Conservation (phyloP, 352 stramenopile genomes). For the Peronospora belbahrii region DNA sequence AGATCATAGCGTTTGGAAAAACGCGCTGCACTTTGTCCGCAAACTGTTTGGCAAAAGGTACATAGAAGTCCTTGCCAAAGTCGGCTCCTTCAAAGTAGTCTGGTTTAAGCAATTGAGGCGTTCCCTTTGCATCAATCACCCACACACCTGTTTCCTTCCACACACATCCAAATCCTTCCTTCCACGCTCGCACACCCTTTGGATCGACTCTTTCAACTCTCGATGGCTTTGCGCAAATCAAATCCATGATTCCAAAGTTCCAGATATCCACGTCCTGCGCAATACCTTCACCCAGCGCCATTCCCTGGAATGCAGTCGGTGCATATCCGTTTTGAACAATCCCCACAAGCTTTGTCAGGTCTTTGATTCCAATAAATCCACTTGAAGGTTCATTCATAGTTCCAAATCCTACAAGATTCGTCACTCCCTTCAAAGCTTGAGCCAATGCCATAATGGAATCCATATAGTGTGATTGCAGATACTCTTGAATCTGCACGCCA, state of each 20-base stretch:
- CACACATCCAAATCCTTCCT: slow-evolving; percentile 47
- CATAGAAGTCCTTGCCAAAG: slow-evolving; percentile 69
- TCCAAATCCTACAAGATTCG: slow-evolving; percentile 60
- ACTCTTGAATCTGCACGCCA: slow-evolving; percentile 75
- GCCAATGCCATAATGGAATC: slow-evolving; percentile 66
- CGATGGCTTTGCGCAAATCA: slow-evolving; percentile 44
- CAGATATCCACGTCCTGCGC: slow-evolving; percentile 49
- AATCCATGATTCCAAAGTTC: slow-evolving; percentile 45
- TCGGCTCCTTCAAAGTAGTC: slow-evolving; percentile 57
- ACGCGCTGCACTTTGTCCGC: slow-evolving; percentile 37
- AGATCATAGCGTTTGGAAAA: slow-evolving; percentile 57
- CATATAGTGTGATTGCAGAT: slow-evolving; percentile 83
- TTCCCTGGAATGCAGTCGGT: slow-evolving; percentile 64
- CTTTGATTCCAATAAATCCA: slow-evolving; percentile 53
- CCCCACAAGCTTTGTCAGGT: slow-evolving; percentile 28
- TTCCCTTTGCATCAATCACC: slow-evolving; percentile 22
- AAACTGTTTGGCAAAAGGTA: slow-evolving; percentile 58
- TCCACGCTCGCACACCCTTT: slow-evolving; percentile 50
- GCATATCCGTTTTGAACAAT: slow-evolving; percentile 61
- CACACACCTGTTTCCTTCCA: slow-evolving; percentile 75
- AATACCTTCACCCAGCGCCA: slow-evolving; percentile 60
- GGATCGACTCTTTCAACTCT: slow-evolving; percentile 39
- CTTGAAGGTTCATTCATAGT: slow-evolving; percentile 84
- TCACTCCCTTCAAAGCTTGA: slow-evolving; percentile 44
- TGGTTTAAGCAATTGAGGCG: slow-evolving; percentile 37